A percentile compares a stretch with the other conserved stretches of the same genome.
phyloP scores from a whole-genome alignment of 2,329 filamentous ascomycete species.

The Aspergillus pseudoviridinutans region DNA sequence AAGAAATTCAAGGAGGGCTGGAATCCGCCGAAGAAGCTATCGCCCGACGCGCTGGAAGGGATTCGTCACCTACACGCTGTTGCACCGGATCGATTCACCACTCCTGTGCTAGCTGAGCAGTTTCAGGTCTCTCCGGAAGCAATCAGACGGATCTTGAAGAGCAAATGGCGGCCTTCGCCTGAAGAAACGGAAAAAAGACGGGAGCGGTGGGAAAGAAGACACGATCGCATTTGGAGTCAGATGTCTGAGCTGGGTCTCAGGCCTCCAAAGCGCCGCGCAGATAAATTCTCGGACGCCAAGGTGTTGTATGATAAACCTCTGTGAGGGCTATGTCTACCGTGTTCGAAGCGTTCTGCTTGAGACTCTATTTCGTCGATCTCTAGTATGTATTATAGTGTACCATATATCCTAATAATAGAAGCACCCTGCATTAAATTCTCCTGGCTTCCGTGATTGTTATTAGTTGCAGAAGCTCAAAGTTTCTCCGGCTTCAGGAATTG shows the following conservation, averaged over 20 bases:
- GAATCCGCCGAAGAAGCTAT: slow-evolving; percentile 79
- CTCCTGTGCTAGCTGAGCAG: slow-evolving; percentile 65
- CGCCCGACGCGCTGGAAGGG: slow-evolving; percentile 85
- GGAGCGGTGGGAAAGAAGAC: slow-evolving; percentile 43
- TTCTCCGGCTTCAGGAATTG: not conserved
- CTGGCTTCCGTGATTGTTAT: not conserved
- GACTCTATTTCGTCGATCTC: not conserved
- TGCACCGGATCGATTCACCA: slow-evolving; percentile 74
- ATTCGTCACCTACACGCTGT: slow-evolving; percentile 78
- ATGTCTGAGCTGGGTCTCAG: slow-evolving; percentile 51
- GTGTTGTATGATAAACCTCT: slow-evolving; percentile 21
- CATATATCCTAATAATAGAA: not conserved
- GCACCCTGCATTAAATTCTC: not conserved
- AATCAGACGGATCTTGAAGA: slow-evolving; percentile 76
- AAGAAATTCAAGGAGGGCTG: slow-evolving; percentile 76
- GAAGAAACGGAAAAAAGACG: slow-evolving; percentile 37
- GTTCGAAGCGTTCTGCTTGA: not conserved
- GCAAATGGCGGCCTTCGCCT: slow-evolving; percentile 44
- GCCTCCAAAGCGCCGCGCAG: slow-evolving; percentile 47
- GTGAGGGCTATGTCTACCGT: not conserved
- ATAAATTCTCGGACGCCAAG: slow-evolving; percentile 21
- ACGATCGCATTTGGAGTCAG: slow-evolving; percentile 44
- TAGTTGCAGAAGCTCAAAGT: not conserved
- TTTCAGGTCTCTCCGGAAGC: slow-evolving; percentile 87
- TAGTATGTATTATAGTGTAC: not conserved